Evolutionary conservation across 2,329 filamentous ascomycete species (phyloP).

Genomic region (Fusarium incarnatum): DNA sequence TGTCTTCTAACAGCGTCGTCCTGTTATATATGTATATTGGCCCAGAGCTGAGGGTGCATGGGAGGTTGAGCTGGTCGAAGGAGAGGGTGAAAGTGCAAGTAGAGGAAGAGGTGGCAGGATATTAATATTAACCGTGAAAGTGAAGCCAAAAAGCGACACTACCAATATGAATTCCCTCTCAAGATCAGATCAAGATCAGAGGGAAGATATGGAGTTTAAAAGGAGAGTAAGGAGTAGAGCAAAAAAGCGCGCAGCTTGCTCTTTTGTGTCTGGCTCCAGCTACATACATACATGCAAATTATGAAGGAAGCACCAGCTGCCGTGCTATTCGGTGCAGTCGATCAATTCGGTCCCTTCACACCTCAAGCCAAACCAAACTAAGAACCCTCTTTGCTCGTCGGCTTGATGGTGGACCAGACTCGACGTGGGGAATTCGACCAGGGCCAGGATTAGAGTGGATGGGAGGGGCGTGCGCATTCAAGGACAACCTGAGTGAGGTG

Average conservation of each 20-base stretch:
- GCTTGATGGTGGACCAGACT: slow-evolving; percentile 33
- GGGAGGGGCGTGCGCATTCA: slow-evolving; percentile 37
- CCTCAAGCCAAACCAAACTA: slow-evolving; percentile 37
- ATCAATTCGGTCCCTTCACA: slow-evolving; percentile 38
- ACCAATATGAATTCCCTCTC: slow-evolving; percentile 6
- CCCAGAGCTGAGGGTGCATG: slow-evolving; percentile 20
- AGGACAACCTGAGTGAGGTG: neutral
- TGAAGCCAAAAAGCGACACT: slow-evolving; percentile 25
- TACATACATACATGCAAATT: slow-evolving; percentile 34
- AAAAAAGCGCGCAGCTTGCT: slow-evolving; percentile 45
- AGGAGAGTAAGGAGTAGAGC: slow-evolving; percentile 21
- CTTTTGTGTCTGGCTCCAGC: slow-evolving; percentile 40
- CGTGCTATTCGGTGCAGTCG: slow-evolving; percentile 26
- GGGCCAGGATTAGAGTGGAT: slow-evolving; percentile 28
- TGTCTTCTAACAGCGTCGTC: slow-evolving; percentile 1
- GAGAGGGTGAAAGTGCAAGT: slow-evolving; percentile 15
- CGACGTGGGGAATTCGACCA: slow-evolving; percentile 36
- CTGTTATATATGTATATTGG: slow-evolving; percentile 2
- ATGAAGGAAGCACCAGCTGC: slow-evolving; percentile 44
- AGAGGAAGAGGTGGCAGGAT: slow-evolving; percentile 22
- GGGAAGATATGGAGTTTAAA: slow-evolving; percentile 6
- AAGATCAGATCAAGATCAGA: slow-evolving; percentile 8
- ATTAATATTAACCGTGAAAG: slow-evolving; percentile 15
- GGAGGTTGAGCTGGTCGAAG: slow-evolving; percentile 33
- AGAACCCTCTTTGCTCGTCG: slow-evolving; percentile 30